These are phyloP conservation scores for Canavalia gladiata DNA, from an alignment of 306 rosid genomes.

Conservation along the genomic window DNA sequence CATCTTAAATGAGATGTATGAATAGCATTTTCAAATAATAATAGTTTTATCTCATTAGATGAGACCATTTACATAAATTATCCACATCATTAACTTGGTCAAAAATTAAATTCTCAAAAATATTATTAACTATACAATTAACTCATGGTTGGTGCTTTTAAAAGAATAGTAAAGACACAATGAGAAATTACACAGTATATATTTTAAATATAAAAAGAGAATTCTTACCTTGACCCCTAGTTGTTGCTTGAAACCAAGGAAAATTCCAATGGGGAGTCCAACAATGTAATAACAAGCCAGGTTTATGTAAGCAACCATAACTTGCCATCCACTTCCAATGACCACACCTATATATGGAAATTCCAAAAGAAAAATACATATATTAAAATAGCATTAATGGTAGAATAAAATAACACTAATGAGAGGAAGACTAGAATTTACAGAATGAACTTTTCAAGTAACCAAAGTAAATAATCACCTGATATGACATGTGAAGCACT, in stretches of 20 bases:
- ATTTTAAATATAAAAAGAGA: neutral
- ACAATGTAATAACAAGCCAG: constrained; percentile 63
- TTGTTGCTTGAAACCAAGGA: constrained; percentile 49
- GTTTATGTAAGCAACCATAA: constrained; percentile 65
- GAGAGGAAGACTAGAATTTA: neutral
- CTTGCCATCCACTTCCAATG: constrained; percentile 74
- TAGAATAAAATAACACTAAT: neutral
- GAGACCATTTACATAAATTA: too few relatives aligned
- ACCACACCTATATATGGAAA: constrained; percentile 57
- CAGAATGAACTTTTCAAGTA: neutral
- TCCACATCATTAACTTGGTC: too few relatives aligned
- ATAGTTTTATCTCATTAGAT: too few relatives aligned
- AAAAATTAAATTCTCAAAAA: too few relatives aligned
- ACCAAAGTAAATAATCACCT: constrained; percentile 47
- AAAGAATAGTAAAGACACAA: neutral
- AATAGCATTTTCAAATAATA: too few relatives aligned
- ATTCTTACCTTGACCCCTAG: constrained; percentile 59
- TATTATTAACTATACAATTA: too few relatives aligned
- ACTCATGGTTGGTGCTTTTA: neutral
- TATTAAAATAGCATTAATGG: too few relatives aligned
- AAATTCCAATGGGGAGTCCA: constrained; percentile 62
- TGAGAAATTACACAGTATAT: neutral
- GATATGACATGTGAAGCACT: constrained; percentile 51
- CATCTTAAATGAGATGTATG: too few relatives aligned
- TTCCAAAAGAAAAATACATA: neutral